These are phyloP conservation scores for Truncatella angustata DNA, from an alignment of 2,329 filamentous ascomycete genomes.

Conservation along the genomic window DNA sequence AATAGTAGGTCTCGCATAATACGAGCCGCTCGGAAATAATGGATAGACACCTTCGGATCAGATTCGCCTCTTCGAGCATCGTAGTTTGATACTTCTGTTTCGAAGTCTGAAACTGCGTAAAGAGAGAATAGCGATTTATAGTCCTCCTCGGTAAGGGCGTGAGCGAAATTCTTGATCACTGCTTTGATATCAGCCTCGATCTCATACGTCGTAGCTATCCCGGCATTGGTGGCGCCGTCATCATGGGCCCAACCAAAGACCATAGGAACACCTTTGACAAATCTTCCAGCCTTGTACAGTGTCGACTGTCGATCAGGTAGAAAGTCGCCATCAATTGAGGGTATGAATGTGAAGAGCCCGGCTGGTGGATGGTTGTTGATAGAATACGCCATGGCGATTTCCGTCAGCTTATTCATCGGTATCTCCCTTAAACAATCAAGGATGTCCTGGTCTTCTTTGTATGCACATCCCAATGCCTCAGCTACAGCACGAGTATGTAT, in stretches of 20 bases:
- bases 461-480: not conserved
- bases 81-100: conserved; percentile 18
- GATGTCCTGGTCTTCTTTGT: not conserved
- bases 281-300: conserved; percentile 20
- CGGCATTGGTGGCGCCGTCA: conserved; percentile 25
- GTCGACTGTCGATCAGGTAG: conserved; percentile 22
- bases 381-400: not conserved
- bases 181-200: conserved; percentile 23
- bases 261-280: conserved; percentile 17
- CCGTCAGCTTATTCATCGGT: not conserved
- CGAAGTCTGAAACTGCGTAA: conserved; percentile 24
- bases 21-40: conserved; percentile 21
- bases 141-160: conserved; percentile 15
- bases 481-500: not conserved
- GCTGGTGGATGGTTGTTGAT: not conserved
- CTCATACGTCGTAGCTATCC: conserved; percentile 17
- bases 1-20: conserved; percentile 23
- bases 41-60: conserved; percentile 17
- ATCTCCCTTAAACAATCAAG: not conserved
- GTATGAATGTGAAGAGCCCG: conserved; percentile 22
- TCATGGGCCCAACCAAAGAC: conserved; percentile 27
- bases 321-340: conserved; percentile 26
- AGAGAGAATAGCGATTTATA: conserved; percentile 22
- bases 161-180: conserved; percentile 15
- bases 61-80: conserved; percentile 14